Conservation (phyloP, 2,329 filamentous ascomycete species). For the Hysterium pulicare region DNA sequence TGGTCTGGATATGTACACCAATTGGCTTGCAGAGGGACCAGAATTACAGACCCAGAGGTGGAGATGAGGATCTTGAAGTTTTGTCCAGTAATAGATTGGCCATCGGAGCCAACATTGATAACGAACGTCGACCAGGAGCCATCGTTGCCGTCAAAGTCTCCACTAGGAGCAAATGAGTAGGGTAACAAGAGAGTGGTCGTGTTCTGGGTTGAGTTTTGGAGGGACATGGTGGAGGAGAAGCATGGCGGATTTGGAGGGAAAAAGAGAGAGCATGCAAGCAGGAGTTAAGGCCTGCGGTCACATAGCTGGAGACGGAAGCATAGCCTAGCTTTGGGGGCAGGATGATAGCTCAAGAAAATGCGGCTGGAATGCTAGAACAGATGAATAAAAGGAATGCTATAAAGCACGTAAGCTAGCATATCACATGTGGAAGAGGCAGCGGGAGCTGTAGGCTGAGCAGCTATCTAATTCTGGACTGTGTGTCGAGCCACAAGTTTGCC, state of each 20-base stretch:
- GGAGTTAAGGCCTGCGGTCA: neutral
- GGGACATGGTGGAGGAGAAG: conserved; percentile 18
- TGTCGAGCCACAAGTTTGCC: too few relatives aligned
- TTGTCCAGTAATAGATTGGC: conserved; percentile 26
- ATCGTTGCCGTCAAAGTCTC: conserved; percentile 37
- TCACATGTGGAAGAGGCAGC: too few relatives aligned
- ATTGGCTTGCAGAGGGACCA: conserved; percentile 21
- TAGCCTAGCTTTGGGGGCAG: too few relatives aligned
- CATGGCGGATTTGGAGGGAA: conserved; percentile 11
- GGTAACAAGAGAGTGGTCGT: conserved; percentile 12
- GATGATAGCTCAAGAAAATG: too few relatives aligned
- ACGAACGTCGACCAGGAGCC: conserved; percentile 42
- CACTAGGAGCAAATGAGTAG: conserved; percentile 15
- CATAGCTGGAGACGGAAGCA: too few relatives aligned
- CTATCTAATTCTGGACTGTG: too few relatives aligned
- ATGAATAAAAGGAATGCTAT: too few relatives aligned
- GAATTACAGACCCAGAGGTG: conserved; percentile 23
- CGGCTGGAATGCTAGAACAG: too few relatives aligned
- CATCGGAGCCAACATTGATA: conserved; percentile 35
- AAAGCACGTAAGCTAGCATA: too few relatives aligned
- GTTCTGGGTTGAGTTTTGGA: conserved; percentile 19
- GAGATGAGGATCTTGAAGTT: conserved; percentile 34
- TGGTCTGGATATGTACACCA: conserved; percentile 21
- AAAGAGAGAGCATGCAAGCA: conserved; percentile 1
- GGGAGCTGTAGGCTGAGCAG: too few relatives aligned